A percentile compares a stretch with the other conserved stretches of the same genome.
These are phyloP conservation scores for Pleurotus sapidus DNA, from an alignment of 768 basidiomycete genomes.

Conservation along the genomic window DNA sequence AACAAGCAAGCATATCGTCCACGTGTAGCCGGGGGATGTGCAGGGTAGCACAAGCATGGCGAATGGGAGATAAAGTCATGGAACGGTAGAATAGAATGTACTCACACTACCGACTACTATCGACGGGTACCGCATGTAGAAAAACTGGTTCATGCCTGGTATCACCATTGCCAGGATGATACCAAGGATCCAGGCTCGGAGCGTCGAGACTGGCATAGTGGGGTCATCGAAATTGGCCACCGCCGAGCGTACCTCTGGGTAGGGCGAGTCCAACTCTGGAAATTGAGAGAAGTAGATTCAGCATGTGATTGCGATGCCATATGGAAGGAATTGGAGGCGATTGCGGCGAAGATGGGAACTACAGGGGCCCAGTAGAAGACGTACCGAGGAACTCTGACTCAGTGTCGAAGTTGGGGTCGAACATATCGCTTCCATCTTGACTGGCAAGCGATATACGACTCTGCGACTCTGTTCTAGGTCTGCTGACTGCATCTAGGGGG, in stretches of 20 bases:
- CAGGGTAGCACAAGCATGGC: background rate
- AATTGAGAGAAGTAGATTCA: background rate
- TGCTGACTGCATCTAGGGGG: conserved; percentile 1
- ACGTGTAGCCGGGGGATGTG: conserved; percentile 3
- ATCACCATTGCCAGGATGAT: conserved; percentile 55
- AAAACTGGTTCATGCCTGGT: conserved; percentile 77
- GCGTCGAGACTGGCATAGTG: conserved; percentile 27
- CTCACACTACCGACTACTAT: conserved; percentile 54
- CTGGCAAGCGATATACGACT: conserved; percentile 2
- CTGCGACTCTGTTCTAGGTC: conserved; percentile 2
- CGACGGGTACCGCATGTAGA: conserved; percentile 68
- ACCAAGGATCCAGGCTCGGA: conserved; percentile 64
- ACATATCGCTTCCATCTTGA: conserved; percentile 4
- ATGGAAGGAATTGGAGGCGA: background rate
- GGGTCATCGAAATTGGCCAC: conserved; percentile 68
- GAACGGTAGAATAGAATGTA: conserved; percentile 11
- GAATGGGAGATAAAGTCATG: background rate
- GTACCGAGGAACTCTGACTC: conserved; percentile 3
- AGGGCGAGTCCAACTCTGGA: conserved; percentile 67
- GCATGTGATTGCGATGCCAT: conserved; percentile 5
- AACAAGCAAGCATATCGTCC: background rate
- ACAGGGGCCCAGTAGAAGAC: background rate
- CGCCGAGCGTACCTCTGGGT: conserved; percentile 70
- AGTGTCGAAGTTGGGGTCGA: conserved; percentile 3
- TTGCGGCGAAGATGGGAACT: background rate